phyloP scores from a whole-genome alignment of 2,329 filamentous ascomycete species.

The Aspergillus sp. region DNA sequence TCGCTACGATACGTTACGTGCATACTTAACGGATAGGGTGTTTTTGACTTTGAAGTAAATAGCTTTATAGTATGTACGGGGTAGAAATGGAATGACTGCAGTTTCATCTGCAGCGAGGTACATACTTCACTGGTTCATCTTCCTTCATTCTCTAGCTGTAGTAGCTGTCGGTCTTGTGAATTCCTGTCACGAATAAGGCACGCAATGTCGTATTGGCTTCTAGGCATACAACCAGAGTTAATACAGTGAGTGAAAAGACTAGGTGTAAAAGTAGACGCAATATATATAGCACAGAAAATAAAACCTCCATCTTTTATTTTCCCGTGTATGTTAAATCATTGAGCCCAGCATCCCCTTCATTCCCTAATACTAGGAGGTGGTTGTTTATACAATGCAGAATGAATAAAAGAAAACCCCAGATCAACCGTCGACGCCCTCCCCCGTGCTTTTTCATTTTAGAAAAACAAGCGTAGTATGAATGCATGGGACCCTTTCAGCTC shows the following conservation, averaged over 20 bases:
- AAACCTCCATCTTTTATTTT: neutral
- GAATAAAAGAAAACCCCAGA: neutral
- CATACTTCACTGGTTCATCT: neutral
- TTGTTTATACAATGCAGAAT: constrained; percentile 3
- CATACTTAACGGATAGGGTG: neutral
- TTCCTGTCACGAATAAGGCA: no score
- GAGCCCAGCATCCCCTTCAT: no score
- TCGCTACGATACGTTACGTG: neutral
- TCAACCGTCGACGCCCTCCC: neutral
- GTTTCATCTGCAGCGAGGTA: neutral
- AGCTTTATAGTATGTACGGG: neutral
- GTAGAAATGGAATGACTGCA: neutral
- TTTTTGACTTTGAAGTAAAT: neutral
- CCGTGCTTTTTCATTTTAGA: neutral
- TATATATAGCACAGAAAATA: neutral
- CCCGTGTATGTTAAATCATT: no score
- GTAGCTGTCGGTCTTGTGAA: neutral
- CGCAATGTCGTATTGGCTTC: neutral
- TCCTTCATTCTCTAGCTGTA: neutral
- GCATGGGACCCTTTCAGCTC: neutral
- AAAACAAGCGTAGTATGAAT: neutral
- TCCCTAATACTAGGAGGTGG: neutral
- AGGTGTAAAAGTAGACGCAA: neutral
- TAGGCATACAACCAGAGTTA: neutral
- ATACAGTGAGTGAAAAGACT: neutral